phyloP scores from a whole-genome alignment of 805 yeast species.

The Suhomyces kilbournensis region DNA sequence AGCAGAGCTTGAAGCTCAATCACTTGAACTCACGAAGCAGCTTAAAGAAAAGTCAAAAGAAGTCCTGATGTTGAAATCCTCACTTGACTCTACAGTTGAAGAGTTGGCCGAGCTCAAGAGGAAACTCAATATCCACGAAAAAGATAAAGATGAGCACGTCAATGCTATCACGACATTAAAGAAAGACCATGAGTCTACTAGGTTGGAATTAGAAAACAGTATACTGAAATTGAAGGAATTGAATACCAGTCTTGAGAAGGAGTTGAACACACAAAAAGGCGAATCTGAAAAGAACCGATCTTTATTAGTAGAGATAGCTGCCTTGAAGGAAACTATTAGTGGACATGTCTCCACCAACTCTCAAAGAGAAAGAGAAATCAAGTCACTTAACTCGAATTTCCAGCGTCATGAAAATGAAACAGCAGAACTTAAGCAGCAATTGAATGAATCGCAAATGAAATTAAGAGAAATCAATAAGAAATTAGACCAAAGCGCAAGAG shows the following conservation, averaged over 20 bases:
- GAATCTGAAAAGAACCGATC: slow-evolving; percentile 8
- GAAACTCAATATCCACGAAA: slow-evolving; percentile 5
- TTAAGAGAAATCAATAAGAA: slow-evolving; percentile 12
- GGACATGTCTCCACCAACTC: slow-evolving; percentile 6
- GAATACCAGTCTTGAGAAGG: slow-evolving; percentile 7
- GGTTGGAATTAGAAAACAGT: slow-evolving; percentile 4
- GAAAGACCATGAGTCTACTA: slow-evolving; percentile 8
- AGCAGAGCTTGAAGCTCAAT: slow-evolving; percentile 24
- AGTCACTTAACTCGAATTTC: slow-evolving; percentile 10
- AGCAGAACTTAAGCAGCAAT: slow-evolving; percentile 12
- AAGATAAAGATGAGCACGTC: slow-evolving; percentile 10
- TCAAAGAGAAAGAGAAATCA: slow-evolving; percentile 13
- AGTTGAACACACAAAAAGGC: slow-evolving; percentile 9
- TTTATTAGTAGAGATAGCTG: slow-evolving; percentile 11
- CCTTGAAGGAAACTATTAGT: slow-evolving; percentile 11
- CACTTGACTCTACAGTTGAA: slow-evolving; percentile 4
- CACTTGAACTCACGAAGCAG: slow-evolving; percentile 11
- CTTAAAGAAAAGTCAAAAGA: slow-evolving; percentile 9
- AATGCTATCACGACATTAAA: slow-evolving; percentile 7
- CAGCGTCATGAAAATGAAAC: slow-evolving; percentile 12
- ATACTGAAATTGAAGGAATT: slow-evolving; percentile 7
- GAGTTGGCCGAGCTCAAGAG: slow-evolving; percentile 7
- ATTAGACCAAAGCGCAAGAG: slow-evolving; percentile 18
- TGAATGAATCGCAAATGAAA: slow-evolving; percentile 13
- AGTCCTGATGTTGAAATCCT: slow-evolving; percentile 6